Evolutionary conservation across 495 filamentous ascomycete genomes (phyloP).

Genomic region (Aspergillus coremiiformis): DNA sequence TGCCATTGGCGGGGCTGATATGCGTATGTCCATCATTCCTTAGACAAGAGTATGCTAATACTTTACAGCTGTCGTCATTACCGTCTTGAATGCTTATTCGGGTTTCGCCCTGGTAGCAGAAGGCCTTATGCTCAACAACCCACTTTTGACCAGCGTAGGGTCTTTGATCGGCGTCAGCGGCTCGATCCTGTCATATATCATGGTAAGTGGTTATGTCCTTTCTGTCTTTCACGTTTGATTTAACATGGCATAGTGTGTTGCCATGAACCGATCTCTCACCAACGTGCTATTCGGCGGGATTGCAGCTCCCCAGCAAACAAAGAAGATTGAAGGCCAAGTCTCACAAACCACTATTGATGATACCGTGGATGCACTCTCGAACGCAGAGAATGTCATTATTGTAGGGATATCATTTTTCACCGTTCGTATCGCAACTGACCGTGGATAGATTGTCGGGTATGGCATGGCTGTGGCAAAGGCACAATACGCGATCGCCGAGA

Average conservation of each 20-base stretch:
- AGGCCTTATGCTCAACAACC: conserved; percentile 80
- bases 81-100: conserved; percentile 76
- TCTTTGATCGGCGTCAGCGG: conserved; percentile 75
- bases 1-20: conserved; percentile 78
- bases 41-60: conserved; percentile 1
- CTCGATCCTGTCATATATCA: conserved; percentile 75
- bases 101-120: conserved; percentile 79
- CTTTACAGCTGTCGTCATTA: conserved; percentile 61
- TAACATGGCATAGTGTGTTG: conserved; percentile 51
- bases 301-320: conserved; percentile 47
- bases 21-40: conserved; percentile 40
- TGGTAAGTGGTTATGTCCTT: conserved; percentile 24
- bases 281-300: conserved; percentile 81
- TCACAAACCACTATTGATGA: conserved; percentile 69
- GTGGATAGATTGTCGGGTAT: conserved; percentile 56
- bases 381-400: conserved; percentile 72
- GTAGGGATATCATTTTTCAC: conserved; percentile 15
- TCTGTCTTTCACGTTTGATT: neutral
- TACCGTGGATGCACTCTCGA: conserved; percentile 59
- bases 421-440: neutral
- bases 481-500: conserved; percentile 76
- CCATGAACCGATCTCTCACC: conserved; percentile 73
- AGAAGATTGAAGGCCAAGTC: conserved; percentile 64
- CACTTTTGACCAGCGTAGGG: conserved; percentile 68
- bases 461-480: conserved; percentile 86